phyloP scores from a whole-genome alignment of 2,329 filamentous ascomycete species.

The Botrytis cinerea region DNA sequence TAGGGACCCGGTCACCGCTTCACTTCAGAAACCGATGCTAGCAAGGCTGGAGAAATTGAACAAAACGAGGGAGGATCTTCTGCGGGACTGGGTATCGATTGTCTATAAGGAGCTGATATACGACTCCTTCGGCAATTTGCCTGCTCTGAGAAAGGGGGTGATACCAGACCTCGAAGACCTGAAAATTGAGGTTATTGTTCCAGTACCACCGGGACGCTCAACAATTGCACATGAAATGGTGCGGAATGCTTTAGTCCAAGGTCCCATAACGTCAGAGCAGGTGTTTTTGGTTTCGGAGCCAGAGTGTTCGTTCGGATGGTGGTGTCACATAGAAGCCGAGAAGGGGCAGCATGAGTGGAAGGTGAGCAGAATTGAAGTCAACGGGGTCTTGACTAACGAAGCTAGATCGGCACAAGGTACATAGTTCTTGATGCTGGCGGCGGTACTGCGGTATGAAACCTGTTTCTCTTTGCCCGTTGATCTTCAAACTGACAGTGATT shows the following conservation, averaged over 20 bases:
- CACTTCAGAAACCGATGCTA: not conserved
- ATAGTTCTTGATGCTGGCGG: not conserved
- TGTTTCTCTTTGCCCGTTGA: not conserved
- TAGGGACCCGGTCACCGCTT: not conserved
- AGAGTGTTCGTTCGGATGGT: not conserved
- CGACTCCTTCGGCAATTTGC: not conserved
- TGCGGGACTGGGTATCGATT: not conserved
- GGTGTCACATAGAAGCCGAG: not conserved
- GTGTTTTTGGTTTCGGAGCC: not conserved
- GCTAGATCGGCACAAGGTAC: not conserved
- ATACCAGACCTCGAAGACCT: not conserved
- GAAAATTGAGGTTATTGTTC: not conserved
- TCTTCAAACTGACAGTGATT: not conserved
- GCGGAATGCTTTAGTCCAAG: not conserved
- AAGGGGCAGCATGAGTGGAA: not conserved
- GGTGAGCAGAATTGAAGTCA: not conserved
- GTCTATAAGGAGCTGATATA: not conserved
- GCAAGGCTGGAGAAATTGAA: not conserved
- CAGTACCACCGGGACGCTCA: not conserved
- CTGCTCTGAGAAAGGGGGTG: not conserved
- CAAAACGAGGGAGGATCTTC: not conserved
- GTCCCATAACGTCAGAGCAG: not conserved
- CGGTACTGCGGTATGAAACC: not conserved
- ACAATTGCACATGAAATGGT: not conserved
- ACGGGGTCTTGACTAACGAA: not conserved